Conservation (phyloP, 306 rosid genomes). For the Cucurbita pepo region DNA sequence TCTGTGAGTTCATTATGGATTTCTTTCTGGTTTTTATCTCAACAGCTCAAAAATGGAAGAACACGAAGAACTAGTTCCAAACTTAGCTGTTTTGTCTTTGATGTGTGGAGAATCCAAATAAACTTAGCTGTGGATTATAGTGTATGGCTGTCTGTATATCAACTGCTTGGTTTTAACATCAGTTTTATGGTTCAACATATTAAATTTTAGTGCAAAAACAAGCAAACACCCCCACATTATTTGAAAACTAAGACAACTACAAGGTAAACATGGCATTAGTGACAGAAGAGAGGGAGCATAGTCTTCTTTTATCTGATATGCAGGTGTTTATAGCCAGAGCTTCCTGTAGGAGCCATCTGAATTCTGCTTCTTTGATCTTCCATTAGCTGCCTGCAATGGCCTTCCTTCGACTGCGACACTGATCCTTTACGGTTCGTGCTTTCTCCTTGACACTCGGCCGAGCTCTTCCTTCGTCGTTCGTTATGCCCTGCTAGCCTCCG, state of each 20-base stretch:
- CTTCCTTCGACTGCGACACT: conserved; percentile 16
- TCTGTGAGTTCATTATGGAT: conserved; percentile 17
- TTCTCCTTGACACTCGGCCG: conserved; percentile 31
- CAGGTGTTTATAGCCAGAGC: conserved; percentile 32
- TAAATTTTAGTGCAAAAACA: neutral
- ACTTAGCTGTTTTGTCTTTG: neutral
- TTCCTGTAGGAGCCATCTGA: conserved; percentile 28
- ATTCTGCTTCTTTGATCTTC: conserved; percentile 26
- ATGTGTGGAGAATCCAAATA: neutral
- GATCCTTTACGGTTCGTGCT: conserved; percentile 24
- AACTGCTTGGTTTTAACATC: neutral
- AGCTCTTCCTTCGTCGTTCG: conserved; percentile 59
- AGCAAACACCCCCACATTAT: neutral
- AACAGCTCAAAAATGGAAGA: neutral
- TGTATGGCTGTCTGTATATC: neutral
- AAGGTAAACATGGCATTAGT: conserved; percentile 7
- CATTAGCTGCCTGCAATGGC: conserved; percentile 19
- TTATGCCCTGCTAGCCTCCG: conserved; percentile 74
- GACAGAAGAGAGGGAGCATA: conserved; percentile 82
- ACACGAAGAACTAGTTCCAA: neutral
- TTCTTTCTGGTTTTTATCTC: neutral
- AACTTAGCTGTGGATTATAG: neutral
- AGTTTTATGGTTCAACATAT: neutral
- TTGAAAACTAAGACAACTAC: neutral
- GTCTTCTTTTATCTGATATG: conserved; percentile 24